Evolutionary conservation across 805 yeast genomes (phyloP), one percentile per base, ranked within the genome.

Genomic region (Saccharomycopsis sp.): DNA sequence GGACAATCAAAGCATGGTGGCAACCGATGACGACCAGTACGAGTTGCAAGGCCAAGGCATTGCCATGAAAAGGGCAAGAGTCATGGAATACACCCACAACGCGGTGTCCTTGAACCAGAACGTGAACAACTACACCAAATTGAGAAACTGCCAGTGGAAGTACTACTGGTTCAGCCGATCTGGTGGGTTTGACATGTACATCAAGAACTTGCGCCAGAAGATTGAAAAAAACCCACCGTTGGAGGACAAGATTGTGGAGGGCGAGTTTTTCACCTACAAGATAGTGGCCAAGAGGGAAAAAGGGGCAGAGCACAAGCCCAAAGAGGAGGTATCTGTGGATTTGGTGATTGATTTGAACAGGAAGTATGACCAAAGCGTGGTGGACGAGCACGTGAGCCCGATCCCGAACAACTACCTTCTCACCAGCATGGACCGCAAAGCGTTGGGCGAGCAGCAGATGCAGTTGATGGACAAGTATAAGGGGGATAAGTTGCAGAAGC

Each of bases 81-180:
- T 18, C 12, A 30, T 40, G 13, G 50, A 47, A 30, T 43, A 44
- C 30, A 26, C 10, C 18, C 50, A 47, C 25, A 47, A 47, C 26
- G 47, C 38, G 5, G 39, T 30, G 3, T 45, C 48, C 3, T 18
- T 44, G 8, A 47, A 47, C 19, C 48, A 47, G 9, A 39, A 30
- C 5, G 23, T 44, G 8, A 26, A 17, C 12, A 44, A 47, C 13
- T 41, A 19, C 30, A 12, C 31, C 4, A 38, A 37, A 4, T 16
- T 41, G 2, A 32, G 50, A n/a, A n/a, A 23, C 8, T 10, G 16
- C 3, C 50, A 44, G 18, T 47, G 48, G 44, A 41, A 44, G 26
- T 44, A 47, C 23, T 47, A 44, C 17, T 47, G 50, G 50, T 47
- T 47, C 30, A 38, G 37, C 8, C 33, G 30, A 23, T 25, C 38